Evolutionary conservation across 139 green algal species (phyloP).

Genomic region (Closterium sp.): DNA sequence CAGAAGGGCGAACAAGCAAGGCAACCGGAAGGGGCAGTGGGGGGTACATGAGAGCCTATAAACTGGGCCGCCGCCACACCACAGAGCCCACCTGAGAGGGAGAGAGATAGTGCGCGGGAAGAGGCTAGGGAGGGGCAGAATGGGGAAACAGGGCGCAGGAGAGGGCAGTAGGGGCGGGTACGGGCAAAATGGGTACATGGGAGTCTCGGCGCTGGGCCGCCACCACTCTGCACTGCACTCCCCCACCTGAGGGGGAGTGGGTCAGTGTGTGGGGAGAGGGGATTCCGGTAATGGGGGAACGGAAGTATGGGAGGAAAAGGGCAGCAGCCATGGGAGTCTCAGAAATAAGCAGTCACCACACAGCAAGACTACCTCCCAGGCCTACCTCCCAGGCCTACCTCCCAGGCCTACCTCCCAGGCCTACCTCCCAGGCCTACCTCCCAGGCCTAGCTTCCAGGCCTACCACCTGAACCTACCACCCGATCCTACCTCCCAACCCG

Average conservation of each 20-base stretch:
- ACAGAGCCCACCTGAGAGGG: too few species aligned
- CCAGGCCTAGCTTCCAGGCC: neutral
- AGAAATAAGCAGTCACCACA: slow-evolving; percentile 79
- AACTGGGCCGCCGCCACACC: neutral
- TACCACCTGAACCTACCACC: neutral
- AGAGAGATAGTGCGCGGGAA: too few species aligned
- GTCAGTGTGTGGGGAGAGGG: neutral
- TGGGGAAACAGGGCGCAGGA: too few species aligned
- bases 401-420: neutral
- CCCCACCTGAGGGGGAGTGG: neutral
- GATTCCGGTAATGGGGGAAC: too few species aligned
- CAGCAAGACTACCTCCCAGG: neutral
- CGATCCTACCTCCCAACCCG: too few species aligned
- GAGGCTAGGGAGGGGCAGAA: neutral
- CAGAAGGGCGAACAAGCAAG: too few species aligned
- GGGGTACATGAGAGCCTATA: neutral
- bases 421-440: neutral
- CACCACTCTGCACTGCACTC: slow-evolving; percentile 36
- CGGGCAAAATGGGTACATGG: slow-evolving; percentile 69
- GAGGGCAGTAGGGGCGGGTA: too few species aligned
- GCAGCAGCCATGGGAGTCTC: slow-evolving; percentile 93
- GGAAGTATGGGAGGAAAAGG: too few species aligned
- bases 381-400: too few species aligned
- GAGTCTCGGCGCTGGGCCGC: slow-evolving; percentile 89
- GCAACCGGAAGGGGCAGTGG: too few species aligned